A percentile compares a stretch with the other conserved stretches of the same genome.
Evolutionary conservation across 2,329 filamentous ascomycete species (phyloP).

Genomic region (Penicillium psychrosexuale): DNA sequence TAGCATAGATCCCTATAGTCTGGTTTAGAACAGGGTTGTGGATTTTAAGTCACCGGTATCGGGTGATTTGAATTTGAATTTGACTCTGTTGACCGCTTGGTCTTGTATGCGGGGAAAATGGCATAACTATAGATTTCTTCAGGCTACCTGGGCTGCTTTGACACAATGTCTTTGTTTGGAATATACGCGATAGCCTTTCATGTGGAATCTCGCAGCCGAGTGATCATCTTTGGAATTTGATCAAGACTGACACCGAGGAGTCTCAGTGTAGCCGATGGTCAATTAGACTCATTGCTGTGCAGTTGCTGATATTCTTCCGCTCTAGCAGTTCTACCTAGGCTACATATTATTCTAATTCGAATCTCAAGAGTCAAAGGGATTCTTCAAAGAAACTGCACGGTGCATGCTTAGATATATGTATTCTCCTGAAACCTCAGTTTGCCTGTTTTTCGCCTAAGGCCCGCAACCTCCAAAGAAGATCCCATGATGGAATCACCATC

Average conservation of each 20-base stretch:
- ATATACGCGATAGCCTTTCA: neutral
- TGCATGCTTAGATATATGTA: neutral
- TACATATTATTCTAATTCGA: neutral
- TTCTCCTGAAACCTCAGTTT: neutral
- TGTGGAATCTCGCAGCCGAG: neutral
- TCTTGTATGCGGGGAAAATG: neutral
- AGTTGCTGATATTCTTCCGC: neutral
- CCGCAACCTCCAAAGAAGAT: neutral
- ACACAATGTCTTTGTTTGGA: neutral
- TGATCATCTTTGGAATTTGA: neutral
- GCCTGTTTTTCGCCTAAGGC: neutral
- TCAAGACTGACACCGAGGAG: neutral
- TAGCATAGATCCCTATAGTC: constrained; percentile 3
- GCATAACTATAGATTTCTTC: neutral
- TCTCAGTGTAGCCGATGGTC: too few species aligned
- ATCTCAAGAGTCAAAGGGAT: neutral
- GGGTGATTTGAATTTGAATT: neutral
- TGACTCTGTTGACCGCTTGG: neutral
- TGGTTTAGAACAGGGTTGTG: neutral
- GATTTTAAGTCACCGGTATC: neutral
- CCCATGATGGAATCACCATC: neutral
- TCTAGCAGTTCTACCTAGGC: neutral
- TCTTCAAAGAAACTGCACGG: neutral
- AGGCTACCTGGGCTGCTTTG: neutral
- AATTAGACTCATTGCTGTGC: neutral